phyloP scores from a whole-genome alignment of 1,139 yeast species.

The Nakaseomyces bracarensis region DNA sequence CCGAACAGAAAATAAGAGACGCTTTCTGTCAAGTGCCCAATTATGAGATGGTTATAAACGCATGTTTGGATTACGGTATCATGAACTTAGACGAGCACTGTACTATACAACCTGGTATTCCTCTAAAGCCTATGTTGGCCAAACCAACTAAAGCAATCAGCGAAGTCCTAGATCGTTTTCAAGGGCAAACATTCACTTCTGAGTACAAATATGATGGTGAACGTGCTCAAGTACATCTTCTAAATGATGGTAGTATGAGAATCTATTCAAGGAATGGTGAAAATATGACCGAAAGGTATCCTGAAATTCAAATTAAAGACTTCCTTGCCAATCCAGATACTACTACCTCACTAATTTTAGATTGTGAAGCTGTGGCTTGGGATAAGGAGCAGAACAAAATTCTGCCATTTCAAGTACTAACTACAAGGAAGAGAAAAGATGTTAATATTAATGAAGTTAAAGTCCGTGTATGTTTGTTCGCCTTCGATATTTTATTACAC shows the following conservation, averaged over 20 bases:
- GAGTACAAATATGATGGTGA: conserved; percentile 98
- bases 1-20: conserved; percentile 74
- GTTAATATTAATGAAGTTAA: conserved; percentile 81
- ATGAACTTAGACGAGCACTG: conserved; percentile 57
- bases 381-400: conserved; percentile 66
- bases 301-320: conserved; percentile 71
- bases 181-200: conserved; percentile 79
- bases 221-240: conserved; percentile 85
- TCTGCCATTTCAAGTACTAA: conserved; percentile 83
- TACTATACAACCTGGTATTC: conserved; percentile 82
- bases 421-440: conserved; percentile 90
- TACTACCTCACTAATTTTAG: conserved; percentile 58
- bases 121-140: conserved; percentile 95
- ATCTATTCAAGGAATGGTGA: conserved; percentile 93
- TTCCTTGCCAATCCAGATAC: conserved; percentile 39
- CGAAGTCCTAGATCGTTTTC: conserved; percentile 83
- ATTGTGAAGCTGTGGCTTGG: conserved; percentile 99
- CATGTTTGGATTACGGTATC: conserved; percentile 62
- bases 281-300: conserved; percentile 93
- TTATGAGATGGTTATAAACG: conserved; percentile 65
- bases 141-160: conserved; percentile 90
- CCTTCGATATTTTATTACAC: conserved; percentile 72
- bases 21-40: conserved; percentile 91
- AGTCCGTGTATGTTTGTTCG: conserved; percentile 85
- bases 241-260: conserved; percentile 57